phyloP scores from a whole-genome alignment of 2,329 filamentous ascomycete genomes.

The Huntiella bhutanensis region DNA sequence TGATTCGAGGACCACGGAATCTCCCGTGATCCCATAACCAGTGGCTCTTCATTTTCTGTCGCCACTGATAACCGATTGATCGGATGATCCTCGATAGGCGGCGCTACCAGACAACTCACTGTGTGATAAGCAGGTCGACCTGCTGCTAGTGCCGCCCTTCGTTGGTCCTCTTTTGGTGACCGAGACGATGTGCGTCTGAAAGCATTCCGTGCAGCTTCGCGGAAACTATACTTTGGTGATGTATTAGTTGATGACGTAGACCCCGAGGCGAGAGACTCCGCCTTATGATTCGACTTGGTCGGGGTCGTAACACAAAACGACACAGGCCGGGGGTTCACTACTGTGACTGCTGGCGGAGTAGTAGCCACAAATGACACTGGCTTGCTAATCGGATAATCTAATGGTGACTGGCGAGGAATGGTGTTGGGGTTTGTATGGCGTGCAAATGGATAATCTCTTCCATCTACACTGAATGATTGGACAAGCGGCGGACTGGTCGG shows the following conservation, averaged over 20 bases:
- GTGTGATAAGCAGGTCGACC: constrained; percentile 7
- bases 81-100: background rate
- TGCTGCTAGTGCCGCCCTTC: background rate
- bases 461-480: background rate
- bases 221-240: constrained; percentile 4
- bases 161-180: constrained; percentile 3
- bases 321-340: background rate
- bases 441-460: background rate
- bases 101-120: constrained; percentile 1
- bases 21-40: background rate
- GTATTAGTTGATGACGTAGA: background rate
- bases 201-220: constrained; percentile 8
- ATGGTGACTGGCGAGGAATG: background rate
- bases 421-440: background rate
- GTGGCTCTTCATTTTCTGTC: background rate
- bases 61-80: background rate
- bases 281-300: background rate
- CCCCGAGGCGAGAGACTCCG: no score
- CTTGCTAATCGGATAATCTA: background rate
- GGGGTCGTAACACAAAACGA: background rate
- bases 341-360: constrained; percentile 5
- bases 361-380: background rate
- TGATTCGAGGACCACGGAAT: background rate
- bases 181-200: constrained; percentile 7
- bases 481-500: background rate